Evolutionary conservation across 2,329 filamentous ascomycete genomes (phyloP), one percentile per base, ranked within the genome.

Genomic region (Nigrograna mackinnonii): DNA sequence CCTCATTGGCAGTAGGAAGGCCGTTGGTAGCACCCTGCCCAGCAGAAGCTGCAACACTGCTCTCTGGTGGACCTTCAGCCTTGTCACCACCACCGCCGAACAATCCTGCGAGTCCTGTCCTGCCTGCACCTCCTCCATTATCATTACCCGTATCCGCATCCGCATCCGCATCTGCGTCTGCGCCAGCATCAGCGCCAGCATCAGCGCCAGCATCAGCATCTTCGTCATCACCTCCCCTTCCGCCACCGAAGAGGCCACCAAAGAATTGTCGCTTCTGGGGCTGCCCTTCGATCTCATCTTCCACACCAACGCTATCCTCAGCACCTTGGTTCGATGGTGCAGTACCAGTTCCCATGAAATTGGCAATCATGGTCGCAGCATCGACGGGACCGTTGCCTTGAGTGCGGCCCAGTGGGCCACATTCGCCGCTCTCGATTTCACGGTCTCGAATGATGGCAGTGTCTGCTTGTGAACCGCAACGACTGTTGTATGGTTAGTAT

Each of bases 361-460:
- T 76, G 45, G 73, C 58, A 46, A 87, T 73, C 72, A 84, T 82
- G 53, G 70, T 71, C 12, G 75, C 69, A 18, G 84, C 77, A 46
- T 83, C 74, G 41, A 87, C 76, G 41, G 79, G 77, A 13, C 84
- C 84, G 41, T 78, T 79, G 47, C 77, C 80, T 58, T 82, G 71
- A 33, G 83, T 87, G 47, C 82, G 79, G 46, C 84, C 85, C 6
- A 87, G 76, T 35, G 84, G 76, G 24, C 73, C 74, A 22, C 78
- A 79, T 50, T 77, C 72, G 54, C 70, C 73, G 37, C 70, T 76
- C 28, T 70, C 66, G 35, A 87, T 76, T 61, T 86, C 84, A 9
- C 73, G 66, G 53, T 82, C 72, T 17, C 83, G 79, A 64, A 87
- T 86, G 70, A 87, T 85, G 58, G 83, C 75, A 14, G 84, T 87